phyloP scores from a whole-genome alignment of 345 rosid genomes.

The Brassica nigra region DNA sequence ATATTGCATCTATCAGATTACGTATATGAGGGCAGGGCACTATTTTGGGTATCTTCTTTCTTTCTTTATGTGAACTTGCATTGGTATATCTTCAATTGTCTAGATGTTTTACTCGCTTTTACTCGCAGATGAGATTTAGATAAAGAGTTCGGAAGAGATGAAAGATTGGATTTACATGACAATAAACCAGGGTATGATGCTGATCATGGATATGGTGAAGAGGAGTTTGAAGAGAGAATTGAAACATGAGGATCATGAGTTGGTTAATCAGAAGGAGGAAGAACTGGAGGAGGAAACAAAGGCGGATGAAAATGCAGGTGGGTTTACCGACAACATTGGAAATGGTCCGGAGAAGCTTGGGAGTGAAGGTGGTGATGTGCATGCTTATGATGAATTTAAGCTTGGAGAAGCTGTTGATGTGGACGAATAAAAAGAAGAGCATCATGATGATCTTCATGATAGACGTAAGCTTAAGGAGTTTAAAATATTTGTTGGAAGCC shows the following conservation, averaged over 20 bases:
- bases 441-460: background rate
- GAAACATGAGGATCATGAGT: constrained; percentile 61
- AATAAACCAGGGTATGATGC: constrained; percentile 71
- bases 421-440: constrained; percentile 25
- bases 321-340: constrained; percentile 60
- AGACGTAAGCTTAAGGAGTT: background rate
- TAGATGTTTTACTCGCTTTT: constrained; percentile 42
- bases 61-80: constrained; percentile 39
- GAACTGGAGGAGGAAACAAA: constrained; percentile 61
- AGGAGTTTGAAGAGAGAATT: constrained; percentile 77
- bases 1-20: too few relatives aligned
- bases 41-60: background rate
- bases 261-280: constrained; percentile 59
- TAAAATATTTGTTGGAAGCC: too few relatives aligned
- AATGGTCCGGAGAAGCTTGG: constrained; percentile 61
- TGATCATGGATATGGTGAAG: constrained; percentile 52
- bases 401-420: constrained; percentile 57
- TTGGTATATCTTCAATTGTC: constrained; percentile 1
- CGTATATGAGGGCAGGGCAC: too few relatives aligned
- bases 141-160: constrained; percentile 70
- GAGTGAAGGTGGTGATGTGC: constrained; percentile 60
- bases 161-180: constrained; percentile 77
- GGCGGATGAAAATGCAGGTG: constrained; percentile 66
- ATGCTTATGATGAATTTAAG: constrained; percentile 49
- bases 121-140: constrained; percentile 67